These are phyloP conservation scores for Syncephalis fuscata DNA, from an alignment of 371 early-diverging fungal species.

Conservation along the genomic window DNA sequence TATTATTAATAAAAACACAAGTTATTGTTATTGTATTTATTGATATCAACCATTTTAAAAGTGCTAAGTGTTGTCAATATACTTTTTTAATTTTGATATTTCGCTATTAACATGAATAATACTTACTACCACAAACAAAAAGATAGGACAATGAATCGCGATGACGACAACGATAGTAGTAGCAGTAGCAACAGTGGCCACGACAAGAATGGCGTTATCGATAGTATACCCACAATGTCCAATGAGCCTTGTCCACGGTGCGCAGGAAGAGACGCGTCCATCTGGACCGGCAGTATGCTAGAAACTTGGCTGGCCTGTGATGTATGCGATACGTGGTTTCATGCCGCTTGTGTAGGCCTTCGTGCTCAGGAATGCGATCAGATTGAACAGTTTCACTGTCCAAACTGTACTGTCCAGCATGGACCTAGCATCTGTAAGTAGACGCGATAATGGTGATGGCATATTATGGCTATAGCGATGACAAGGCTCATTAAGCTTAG, in stretches of 20 bases:
- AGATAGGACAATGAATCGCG: too few species aligned
- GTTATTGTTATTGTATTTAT: too few species aligned
- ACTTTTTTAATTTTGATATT: too few species aligned
- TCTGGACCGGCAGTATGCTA: neutral
- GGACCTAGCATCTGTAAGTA: slow-evolving; percentile 44
- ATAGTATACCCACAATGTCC: neutral
- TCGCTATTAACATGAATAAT: too few species aligned
- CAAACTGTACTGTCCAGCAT: slow-evolving; percentile 23
- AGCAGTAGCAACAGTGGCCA: too few species aligned
- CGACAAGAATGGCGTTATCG: neutral
- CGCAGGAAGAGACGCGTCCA: neutral
- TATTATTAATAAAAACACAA: too few species aligned
- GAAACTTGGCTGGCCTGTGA: slow-evolving; percentile 57
- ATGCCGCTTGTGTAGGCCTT: slow-evolving; percentile 39
- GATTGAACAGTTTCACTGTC: slow-evolving; percentile 49
- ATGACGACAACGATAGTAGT: too few species aligned
- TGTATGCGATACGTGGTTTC: slow-evolving; percentile 47
- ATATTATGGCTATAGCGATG: neutral
- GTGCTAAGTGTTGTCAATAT: too few species aligned
- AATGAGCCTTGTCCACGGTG: neutral
- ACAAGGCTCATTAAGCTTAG: neutral
- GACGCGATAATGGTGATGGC: neutral
- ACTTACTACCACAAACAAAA: too few species aligned
- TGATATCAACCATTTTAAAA: too few species aligned
- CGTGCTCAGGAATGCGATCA: slow-evolving; percentile 27